phyloP scores from a whole-genome alignment of 495 filamentous ascomycete genomes.

The Ramalina intermedia region DNA sequence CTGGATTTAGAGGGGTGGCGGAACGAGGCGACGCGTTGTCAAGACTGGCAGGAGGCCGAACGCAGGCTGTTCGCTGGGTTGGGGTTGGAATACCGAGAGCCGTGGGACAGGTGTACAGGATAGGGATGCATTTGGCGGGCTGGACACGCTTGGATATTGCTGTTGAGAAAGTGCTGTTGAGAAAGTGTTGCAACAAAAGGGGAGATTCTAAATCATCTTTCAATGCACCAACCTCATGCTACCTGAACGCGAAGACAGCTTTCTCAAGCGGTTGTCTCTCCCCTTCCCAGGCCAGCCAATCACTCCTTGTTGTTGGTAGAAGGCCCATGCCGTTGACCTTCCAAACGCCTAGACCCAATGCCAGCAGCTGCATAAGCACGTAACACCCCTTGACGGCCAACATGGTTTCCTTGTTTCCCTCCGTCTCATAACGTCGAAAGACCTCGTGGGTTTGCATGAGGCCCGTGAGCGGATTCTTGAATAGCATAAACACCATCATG shows the following conservation, averaged over 20 bases:
- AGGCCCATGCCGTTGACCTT: slow-evolving; percentile 96
- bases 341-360: slow-evolving; percentile 79
- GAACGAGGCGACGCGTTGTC: slow-evolving; percentile 23
- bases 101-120: slow-evolving; percentile 63
- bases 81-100: slow-evolving; percentile 56
- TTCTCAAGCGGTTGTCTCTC: slow-evolving; percentile 62
- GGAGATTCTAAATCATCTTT: too few species aligned
- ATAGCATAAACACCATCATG: slow-evolving; percentile 99
- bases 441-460: slow-evolving; percentile 61
- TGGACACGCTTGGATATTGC: not conserved
- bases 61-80: slow-evolving; percentile 65
- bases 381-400: slow-evolving; percentile 74
- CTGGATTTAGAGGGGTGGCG: slow-evolving; percentile 44
- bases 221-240: too few species aligned
- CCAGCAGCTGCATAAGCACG: slow-evolving; percentile 68
- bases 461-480: slow-evolving; percentile 88
- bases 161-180: too few species aligned
- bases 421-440: slow-evolving; percentile 80
- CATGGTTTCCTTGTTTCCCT: slow-evolving; percentile 56
- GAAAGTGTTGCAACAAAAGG: too few species aligned
- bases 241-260: slow-evolving; percentile 39
- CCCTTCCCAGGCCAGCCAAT: slow-evolving; percentile 91
- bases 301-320: slow-evolving; percentile 83
- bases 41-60: slow-evolving; percentile 58
- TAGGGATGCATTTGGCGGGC: slow-evolving; percentile 15